Evolutionary conservation across 2,329 filamentous ascomycete species (phyloP), one percentile per base, ranked within the genome.

Genomic region (Colletotrichum acutatum): DNA sequence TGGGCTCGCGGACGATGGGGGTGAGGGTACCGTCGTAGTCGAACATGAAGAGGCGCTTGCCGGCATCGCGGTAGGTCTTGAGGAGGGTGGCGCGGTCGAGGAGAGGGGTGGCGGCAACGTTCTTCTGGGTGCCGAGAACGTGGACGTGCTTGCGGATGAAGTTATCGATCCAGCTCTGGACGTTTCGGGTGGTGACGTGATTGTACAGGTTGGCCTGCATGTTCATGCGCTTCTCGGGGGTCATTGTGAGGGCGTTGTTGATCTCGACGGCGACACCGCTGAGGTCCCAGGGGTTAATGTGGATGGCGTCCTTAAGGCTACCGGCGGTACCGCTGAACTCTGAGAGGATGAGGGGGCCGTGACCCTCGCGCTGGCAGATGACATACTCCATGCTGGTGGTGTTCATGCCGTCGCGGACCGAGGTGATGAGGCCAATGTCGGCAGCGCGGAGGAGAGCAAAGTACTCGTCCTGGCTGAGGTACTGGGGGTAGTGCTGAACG

Each of bases 11-110:
- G 68, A 98, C 97, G 78, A 99, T 98, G 0, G 95, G 94, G 4
- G 97, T 98, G 67, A 99, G 89, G 0, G 97, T 99, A 60, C 97
- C 97, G 81, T 99, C 97, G 79, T 99, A 99, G 84, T 99, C 97
- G 80, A 98, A 98, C 94, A 99, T 96, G 86, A 98, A 98, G 3
- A 99, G 87, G 12, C 97, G 91, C 83, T 94, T 94, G 74, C 89
- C 89, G 4, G 95, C 91, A 52, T 89, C 86, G 73, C 91, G 90
- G 82, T 98, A 98, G 73, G 92, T 92, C 67, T 88, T 85, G 49
- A 97, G 86, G 76, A 98, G 83, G 74, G 90, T 87, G 4, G 91
- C 87, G 46, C 92, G 91, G 80, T 98, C 95, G 24, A 98, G 90
- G 1, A 93, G 88, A 0, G 96, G 96, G 1, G 96, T 98, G 4